A percentile compares a stretch with the other conserved stretches of the same genome.
These are phyloP conservation scores for Saccharomycopsis capsularis DNA, from an alignment of 805 yeast species.

Conservation along the genomic window DNA sequence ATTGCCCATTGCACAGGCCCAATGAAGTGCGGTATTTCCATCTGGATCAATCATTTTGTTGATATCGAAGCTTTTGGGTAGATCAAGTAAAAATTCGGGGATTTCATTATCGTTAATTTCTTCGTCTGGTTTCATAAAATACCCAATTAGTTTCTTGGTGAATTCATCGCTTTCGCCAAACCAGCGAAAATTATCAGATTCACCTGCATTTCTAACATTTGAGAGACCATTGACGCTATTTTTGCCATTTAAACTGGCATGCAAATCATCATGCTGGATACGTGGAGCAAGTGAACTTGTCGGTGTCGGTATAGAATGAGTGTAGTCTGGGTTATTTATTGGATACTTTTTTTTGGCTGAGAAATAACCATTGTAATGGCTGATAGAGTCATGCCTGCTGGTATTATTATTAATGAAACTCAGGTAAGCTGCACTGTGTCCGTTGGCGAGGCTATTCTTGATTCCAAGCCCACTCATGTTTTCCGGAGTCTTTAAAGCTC, in stretches of 20 bases:
- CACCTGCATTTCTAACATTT: neutral
- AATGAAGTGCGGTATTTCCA: conserved; percentile 90
- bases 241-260: neutral
- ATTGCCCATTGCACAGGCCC: conserved; percentile 97
- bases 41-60: conserved; percentile 84
- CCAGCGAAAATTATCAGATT: conserved; percentile 22
- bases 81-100: conserved; percentile 37
- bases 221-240: neutral
- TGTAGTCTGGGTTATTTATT: neutral
- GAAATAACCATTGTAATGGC: neutral
- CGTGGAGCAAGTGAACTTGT: neutral
- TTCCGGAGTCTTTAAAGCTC: conserved; percentile 32
- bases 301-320: conserved; percentile 4
- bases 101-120: conserved; percentile 30
- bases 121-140: conserved; percentile 51
- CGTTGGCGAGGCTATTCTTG: neutral
- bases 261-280: neutral
- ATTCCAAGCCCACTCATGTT: conserved; percentile 13
- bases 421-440: neutral
- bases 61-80: conserved; percentile 59
- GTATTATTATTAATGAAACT: conserved; percentile 5
- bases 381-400: neutral
- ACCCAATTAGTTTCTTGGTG: conserved; percentile 42
- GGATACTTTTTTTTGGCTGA: neutral
- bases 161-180: conserved; percentile 34